Base-by-base conservation (phyloP, 2,329 filamentous ascomycete species). In the Claviceps sp. region DNA sequence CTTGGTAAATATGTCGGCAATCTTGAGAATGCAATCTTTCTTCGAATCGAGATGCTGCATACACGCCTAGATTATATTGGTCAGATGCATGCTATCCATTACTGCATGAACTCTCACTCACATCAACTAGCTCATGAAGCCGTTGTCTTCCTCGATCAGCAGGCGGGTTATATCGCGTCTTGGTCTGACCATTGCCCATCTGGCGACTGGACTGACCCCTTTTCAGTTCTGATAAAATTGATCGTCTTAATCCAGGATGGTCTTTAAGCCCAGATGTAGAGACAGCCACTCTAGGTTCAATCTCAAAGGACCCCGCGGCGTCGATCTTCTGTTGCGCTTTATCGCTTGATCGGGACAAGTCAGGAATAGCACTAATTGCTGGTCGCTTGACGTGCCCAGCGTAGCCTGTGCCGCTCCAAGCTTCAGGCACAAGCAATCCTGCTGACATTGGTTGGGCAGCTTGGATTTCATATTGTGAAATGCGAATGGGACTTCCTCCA, bases 71-170 rank as follows among this genome's bases (percentile, higher is more conserved):
- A 18, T 14, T 24, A 13, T 5, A n/a, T 51, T 41, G 37, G 49
- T 14, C 24, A 34, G 24, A 37, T 4, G 5, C 9, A 18, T 34
- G 11, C 11, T 24, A 7, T 40, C 14, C 11, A 9, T 14, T 20
- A 5, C 7, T 43, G 8, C 8, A 4, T 34, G 41, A 22, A 41
- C 40, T 26, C 36, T 30, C 18, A 51, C 52, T 40, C 37, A 54
- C 52, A 37, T 54, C 46, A 22, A 54, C 45, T 13, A 54, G 26
- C 34, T 42, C 49, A 46, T 51, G 52, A 37, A 54, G 45, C 41
- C 50, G 45, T 20, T 49, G 52, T 20, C 49, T 37, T 30, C 49
- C 43, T 43, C 24, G 20, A 5, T 51, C 49, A 36, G 36, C n/a
- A 45, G 45, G 11, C 1, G 36, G 22, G 16, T 18, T 9, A 14